A percentile compares a stretch with the other conserved stretches of the same genome.
phyloP scores from a whole-genome alignment of 805 yeast genomes.

The Starmera pachycereana region DNA sequence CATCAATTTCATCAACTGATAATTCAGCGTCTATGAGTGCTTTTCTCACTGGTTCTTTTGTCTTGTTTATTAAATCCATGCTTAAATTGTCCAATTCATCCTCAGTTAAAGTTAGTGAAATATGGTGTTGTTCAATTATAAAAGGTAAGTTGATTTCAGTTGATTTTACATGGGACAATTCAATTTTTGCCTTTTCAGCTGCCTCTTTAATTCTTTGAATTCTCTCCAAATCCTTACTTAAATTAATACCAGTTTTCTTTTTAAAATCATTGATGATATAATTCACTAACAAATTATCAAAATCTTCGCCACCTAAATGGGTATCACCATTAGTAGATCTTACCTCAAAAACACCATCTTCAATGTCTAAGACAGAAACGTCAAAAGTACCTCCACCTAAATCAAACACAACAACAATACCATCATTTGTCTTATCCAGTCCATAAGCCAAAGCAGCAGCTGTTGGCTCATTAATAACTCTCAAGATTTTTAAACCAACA shows the following conservation, averaged over 20 bases:
- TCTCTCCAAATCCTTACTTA: constrained; percentile 40
- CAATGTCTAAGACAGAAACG: constrained; percentile 65
- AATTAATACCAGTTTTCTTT: constrained; percentile 40
- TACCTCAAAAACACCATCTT: constrained; percentile 72
- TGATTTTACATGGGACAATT: constrained; percentile 51
- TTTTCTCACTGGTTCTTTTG: constrained; percentile 63
- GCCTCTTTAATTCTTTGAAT: constrained; percentile 70
- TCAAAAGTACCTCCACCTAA: constrained; percentile 81
- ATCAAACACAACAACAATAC: constrained; percentile 44
- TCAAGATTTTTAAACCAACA: constrained; percentile 60
- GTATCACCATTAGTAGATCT: constrained; percentile 78
- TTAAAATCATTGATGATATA: constrained; percentile 45
- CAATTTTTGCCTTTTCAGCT: constrained; percentile 69
- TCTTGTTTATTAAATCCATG: constrained; percentile 52
- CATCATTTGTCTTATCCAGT: constrained; percentile 38
- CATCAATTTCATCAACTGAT: constrained; percentile 55
- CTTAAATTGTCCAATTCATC: constrained; percentile 60
- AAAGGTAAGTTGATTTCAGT: constrained; percentile 65
- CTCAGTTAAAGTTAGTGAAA: constrained; percentile 49
- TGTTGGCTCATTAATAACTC: constrained; percentile 76
- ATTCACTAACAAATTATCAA: constrained; percentile 49
- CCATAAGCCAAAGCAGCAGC: constrained; percentile 84
- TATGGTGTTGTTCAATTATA: constrained; percentile 49
- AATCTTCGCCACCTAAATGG: constrained; percentile 77
- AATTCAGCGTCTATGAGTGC: constrained; percentile 70